phyloP scores from a whole-genome alignment of 2,329 filamentous ascomycete species.

The Kalmusia sp. region DNA sequence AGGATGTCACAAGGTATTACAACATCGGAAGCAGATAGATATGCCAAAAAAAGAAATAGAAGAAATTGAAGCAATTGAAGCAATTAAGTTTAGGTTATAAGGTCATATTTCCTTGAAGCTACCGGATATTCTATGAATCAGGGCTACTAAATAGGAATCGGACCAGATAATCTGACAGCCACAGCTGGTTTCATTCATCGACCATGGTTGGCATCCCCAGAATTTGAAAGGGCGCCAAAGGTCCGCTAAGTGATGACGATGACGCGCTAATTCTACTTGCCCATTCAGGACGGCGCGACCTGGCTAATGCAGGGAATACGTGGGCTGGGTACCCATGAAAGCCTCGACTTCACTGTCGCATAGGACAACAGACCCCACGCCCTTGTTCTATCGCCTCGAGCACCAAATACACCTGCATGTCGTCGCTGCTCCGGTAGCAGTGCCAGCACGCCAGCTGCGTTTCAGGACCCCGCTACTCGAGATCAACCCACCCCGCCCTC shows the following conservation, averaged over 20 bases:
- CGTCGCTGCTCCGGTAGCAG: conserved; percentile 39
- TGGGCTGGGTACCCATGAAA: conserved; percentile 14
- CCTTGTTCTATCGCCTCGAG: conserved; percentile 4
- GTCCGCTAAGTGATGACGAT: neutral
- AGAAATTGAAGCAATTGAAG: no score
- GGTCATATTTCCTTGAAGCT: no score
- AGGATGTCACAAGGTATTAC: no score
- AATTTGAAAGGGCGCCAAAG: no score
- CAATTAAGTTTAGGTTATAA: no score
- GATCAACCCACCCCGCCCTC: conserved; percentile 23
- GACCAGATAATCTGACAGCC: no score
- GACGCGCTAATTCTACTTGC: conserved; percentile 1
- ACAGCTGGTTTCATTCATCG: no score
- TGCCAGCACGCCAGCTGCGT: conserved; percentile 34
- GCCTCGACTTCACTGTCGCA: conserved; percentile 25
- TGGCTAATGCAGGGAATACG: conserved; percentile 10
- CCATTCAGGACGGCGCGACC: neutral
- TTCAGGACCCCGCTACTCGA: conserved; percentile 28
- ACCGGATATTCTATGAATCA: no score
- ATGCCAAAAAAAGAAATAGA: no score
- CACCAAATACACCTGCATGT: conserved; percentile 32
- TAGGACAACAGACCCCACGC: conserved; percentile 35
- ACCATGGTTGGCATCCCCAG: no score
- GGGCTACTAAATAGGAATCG: no score
- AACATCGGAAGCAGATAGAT: no score